phyloP scores from a whole-genome alignment of 208 protist species.

The Leishmania gerbilli region DNA sequence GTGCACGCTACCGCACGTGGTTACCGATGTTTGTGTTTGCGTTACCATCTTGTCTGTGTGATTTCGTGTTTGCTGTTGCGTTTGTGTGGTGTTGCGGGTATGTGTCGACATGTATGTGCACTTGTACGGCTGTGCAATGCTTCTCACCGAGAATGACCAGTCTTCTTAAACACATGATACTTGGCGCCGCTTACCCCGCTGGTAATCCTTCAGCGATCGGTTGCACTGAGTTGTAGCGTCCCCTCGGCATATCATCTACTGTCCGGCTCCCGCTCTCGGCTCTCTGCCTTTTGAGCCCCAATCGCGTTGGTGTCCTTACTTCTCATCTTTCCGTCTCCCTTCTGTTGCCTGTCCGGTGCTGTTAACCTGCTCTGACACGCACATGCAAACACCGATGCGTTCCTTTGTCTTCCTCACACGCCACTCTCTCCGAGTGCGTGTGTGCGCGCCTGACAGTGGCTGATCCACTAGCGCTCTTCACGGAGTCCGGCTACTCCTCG shows the following conservation, averaged over 20 bases:
- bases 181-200: neutral
- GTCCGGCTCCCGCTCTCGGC: neutral
- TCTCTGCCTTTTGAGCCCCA: neutral
- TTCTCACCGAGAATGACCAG: neutral
- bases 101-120: neutral
- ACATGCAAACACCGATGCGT: neutral
- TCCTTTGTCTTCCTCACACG: neutral
- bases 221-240: neutral
- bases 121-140: neutral
- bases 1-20: neutral
- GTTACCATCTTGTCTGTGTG: neutral
- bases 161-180: neutral
- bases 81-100: neutral
- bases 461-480: neutral
- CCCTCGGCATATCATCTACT: neutral
- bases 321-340: neutral
- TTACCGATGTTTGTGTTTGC: neutral
- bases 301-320: neutral
- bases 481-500: neutral
- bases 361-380: neutral
- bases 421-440: neutral
- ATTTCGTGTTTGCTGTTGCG: neutral
- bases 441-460: neutral
- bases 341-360: neutral
- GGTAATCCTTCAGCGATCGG: neutral